Conservation (phyloP, 2,329 filamentous ascomycete species). For the Sporothrix brasiliensis region DNA sequence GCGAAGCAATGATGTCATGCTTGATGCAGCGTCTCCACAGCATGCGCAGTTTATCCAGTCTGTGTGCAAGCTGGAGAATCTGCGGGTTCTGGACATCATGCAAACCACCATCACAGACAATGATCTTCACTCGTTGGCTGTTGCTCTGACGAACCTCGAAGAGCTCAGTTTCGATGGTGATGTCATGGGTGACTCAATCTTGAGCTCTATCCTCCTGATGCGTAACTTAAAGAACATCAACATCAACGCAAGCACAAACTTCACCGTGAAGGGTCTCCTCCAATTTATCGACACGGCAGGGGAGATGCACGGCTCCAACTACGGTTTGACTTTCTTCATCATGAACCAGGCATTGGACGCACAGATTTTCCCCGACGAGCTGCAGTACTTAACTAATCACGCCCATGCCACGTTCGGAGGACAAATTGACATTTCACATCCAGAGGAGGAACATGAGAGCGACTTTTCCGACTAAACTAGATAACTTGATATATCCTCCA, state of each 20-base stretch:
- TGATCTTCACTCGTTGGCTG: constrained; percentile 54
- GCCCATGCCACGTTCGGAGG: constrained; percentile 41
- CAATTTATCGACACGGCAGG: constrained; percentile 47
- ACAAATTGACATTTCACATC: constrained; percentile 43
- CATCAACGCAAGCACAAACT: constrained; percentile 58
- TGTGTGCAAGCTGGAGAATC: constrained; percentile 54
- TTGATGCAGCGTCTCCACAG: constrained; percentile 42
- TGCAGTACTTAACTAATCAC: constrained; percentile 37
- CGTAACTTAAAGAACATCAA: constrained; percentile 55
- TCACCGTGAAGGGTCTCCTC: constrained; percentile 56
- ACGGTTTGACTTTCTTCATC: constrained; percentile 43
- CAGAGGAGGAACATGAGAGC: constrained; percentile 45
- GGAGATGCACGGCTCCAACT: constrained; percentile 21
- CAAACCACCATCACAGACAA: constrained; percentile 54
- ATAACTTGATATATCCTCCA: neutral
- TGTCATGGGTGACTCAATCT: constrained; percentile 53
- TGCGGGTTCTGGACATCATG: constrained; percentile 57
- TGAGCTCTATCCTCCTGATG: constrained; percentile 45
- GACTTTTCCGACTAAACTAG: constrained; percentile 42
- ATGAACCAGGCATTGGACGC: constrained; percentile 42
- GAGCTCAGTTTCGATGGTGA: constrained; percentile 61
- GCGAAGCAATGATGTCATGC: constrained; percentile 35
- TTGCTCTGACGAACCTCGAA: constrained; percentile 53
- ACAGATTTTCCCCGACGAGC: constrained; percentile 40
- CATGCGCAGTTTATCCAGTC: constrained; percentile 43